Evolutionary conservation across 78 protist genomes (phyloP).

Genomic region (Dictyostelium discoideum): DNA sequence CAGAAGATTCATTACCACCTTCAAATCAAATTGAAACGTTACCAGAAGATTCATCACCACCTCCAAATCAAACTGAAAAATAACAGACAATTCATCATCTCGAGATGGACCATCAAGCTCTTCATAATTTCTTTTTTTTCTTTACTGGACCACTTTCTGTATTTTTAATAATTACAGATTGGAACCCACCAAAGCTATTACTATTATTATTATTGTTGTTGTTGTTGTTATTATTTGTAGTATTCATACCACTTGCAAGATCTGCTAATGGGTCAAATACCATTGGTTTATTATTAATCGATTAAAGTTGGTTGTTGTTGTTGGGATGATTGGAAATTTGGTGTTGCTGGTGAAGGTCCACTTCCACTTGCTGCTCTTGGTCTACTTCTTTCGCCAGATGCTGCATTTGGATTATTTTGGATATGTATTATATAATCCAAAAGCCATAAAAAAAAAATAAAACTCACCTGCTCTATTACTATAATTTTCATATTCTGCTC

Average conservation of each 20-base stretch:
- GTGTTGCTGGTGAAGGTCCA: neutral
- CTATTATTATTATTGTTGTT: neutral
- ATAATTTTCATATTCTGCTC: neutral
- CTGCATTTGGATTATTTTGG: neutral
- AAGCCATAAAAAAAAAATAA: neutral
- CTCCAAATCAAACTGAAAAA: no score
- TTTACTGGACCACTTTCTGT: no score
- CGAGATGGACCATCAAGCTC: no score
- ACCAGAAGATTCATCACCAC: no score
- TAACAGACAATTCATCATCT: no score
- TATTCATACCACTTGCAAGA: neutral
- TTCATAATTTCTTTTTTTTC: no score
- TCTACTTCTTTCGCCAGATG: conserved; percentile 2
- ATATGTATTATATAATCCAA: neutral
- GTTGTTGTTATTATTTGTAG: neutral
- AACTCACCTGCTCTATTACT: conserved; percentile 10
- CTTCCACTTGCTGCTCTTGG: conserved; percentile 80
- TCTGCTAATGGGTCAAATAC: conserved; percentile 65
- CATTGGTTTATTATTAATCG: conserved; percentile 40
- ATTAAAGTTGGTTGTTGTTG: conserved; percentile 26
- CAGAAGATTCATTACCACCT: no score
- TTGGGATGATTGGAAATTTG: neutral
- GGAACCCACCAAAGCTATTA: conserved; percentile 10
- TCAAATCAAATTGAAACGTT: no score
- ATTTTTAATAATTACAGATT: neutral